phyloP scores from a whole-genome alignment of 768 basidiomycete species.

The Tubosaeta brunneosetosa region DNA sequence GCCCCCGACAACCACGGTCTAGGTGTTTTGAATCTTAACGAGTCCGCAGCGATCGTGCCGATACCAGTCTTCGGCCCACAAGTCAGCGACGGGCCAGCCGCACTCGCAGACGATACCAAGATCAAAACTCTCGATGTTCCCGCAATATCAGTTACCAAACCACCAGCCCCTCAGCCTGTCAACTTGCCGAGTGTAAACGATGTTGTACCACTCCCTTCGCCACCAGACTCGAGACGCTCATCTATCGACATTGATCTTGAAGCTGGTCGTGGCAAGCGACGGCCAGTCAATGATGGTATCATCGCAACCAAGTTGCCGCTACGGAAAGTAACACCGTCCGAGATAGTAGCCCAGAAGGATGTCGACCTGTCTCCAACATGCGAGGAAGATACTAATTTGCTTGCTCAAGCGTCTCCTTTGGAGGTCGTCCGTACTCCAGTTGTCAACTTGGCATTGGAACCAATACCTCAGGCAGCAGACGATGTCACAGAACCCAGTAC shows the following conservation, averaged over 20 bases:
- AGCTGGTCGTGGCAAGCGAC: slow-evolving; percentile 41
- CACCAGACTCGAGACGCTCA: slow-evolving; percentile 39
- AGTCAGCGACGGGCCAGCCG: slow-evolving; percentile 14
- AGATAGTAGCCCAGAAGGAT: slow-evolving; percentile 10
- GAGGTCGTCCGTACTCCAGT: slow-evolving; percentile 27
- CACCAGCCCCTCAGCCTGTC: slow-evolving; percentile 67
- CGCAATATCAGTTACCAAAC: slow-evolving; percentile 60
- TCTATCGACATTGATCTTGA: slow-evolving; percentile 36
- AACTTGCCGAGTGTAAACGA: slow-evolving; percentile 62
- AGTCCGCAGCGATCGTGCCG: slow-evolving; percentile 52
- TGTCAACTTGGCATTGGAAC: slow-evolving; percentile 5
- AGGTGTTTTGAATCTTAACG: slow-evolving; percentile 38
- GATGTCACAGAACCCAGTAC: slow-evolving; percentile 10
- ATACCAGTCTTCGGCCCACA: slow-evolving; percentile 55
- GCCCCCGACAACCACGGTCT: slow-evolving; percentile 42
- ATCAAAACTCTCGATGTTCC: slow-evolving; percentile 36
- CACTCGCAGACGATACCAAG: slow-evolving; percentile 24
- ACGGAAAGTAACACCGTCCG: slow-evolving; percentile 9
- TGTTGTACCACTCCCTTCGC: slow-evolving; percentile 44
- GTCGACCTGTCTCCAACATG: slow-evolving; percentile 18
- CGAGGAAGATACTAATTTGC: slow-evolving; percentile 44
- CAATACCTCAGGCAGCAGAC: not conserved
- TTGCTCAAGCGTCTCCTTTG: slow-evolving; percentile 42
- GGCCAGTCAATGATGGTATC: slow-evolving; percentile 17
- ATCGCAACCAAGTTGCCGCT: slow-evolving; percentile 11